phyloP scores from a whole-genome alignment of 2,329 filamentous ascomycete genomes.

The Purpureocillium lavendulum region DNA sequence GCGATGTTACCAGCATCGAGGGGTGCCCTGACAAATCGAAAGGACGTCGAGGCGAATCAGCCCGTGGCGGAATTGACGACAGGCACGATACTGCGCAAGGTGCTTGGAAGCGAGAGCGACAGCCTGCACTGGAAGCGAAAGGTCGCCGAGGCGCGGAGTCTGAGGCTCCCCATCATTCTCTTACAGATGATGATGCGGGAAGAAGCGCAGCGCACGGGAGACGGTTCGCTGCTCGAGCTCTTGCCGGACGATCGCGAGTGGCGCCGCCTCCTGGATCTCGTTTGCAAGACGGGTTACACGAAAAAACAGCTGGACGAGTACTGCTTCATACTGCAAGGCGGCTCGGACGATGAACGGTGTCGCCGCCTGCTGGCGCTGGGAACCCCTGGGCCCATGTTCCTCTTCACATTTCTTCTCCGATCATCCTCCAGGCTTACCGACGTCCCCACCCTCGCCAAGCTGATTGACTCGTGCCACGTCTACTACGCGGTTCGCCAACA shows the following conservation, averaged over 20 bases:
- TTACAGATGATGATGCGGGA: constrained; percentile 21
- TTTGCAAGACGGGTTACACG: constrained; percentile 12
- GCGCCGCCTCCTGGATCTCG: constrained; percentile 11
- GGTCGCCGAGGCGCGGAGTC: constrained; percentile 15
- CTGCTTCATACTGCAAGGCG: constrained; percentile 18
- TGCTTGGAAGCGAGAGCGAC: constrained; percentile 6
- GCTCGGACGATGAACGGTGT: constrained; percentile 22
- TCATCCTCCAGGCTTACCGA: constrained; percentile 14
- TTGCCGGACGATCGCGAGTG: constrained; percentile 16
- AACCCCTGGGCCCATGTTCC: constrained; percentile 16
- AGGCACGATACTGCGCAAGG: constrained; percentile 14
- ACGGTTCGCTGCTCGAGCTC: constrained; percentile 11
- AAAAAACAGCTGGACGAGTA: constrained; percentile 15
- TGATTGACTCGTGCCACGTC: constrained; percentile 17
- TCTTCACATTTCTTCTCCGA: constrained; percentile 22
- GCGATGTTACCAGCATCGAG: not conserved
- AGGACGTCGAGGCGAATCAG: constrained; percentile 10
- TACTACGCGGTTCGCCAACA: constrained; percentile 5
- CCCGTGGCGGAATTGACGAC: constrained; percentile 10
- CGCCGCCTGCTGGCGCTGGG: constrained; percentile 18
- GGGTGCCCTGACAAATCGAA: constrained; percentile 2
- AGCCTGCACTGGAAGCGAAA: constrained; percentile 9
- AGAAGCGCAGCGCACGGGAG: constrained; percentile 8
- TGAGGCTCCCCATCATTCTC: constrained; percentile 19
- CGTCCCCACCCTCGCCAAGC: constrained; percentile 12